Percentiles rank a stretch among this genome's conserved stretches.
Evolutionary conservation across 1,139 yeast genomes (phyloP).

Genomic region (Arxiozyma slooffiae): DNA sequence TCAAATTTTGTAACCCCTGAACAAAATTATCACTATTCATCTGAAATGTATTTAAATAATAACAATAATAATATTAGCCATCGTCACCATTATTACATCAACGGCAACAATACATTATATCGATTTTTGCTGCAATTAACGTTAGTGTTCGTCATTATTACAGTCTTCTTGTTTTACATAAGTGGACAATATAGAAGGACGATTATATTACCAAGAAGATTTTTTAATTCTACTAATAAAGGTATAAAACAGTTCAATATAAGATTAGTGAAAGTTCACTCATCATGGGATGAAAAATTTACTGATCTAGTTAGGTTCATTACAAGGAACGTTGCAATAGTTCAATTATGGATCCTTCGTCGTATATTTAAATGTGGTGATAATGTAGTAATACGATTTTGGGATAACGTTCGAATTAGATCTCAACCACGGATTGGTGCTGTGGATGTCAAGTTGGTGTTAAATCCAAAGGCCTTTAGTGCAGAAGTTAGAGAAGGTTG

Average conservation of each 20-base stretch:
- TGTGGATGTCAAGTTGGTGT: constrained; percentile 50
- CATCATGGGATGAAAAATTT: constrained; percentile 45
- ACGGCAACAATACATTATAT: constrained; percentile 15
- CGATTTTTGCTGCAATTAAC: constrained; percentile 50
- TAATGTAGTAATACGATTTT: constrained; percentile 25
- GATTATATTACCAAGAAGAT: constrained; percentile 69
- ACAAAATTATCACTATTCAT: not conserved
- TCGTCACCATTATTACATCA: not conserved
- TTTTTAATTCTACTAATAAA: constrained; percentile 70
- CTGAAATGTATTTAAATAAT: constrained; percentile 2
- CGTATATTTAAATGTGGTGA: constrained; percentile 12
- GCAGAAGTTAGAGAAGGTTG: constrained; percentile 86
- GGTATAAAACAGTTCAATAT: constrained; percentile 78
- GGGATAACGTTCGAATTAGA: constrained; percentile 29
- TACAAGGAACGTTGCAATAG: constrained; percentile 23
- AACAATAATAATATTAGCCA: not conserved
- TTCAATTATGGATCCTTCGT: constrained; percentile 15
- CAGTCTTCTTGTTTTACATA: constrained; percentile 66
- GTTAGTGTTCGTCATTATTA: constrained; percentile 56
- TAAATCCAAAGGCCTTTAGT: constrained; percentile 72
- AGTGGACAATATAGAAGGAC: constrained; percentile 87
- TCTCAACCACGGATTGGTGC: constrained; percentile 32
- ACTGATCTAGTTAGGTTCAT: constrained; percentile 37
- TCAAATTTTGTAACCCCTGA: not conserved
- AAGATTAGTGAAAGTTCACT: constrained; percentile 59